Evolutionary conservation across 257 asterid species (phyloP).

Genomic region (Sherardia arvensis): DNA sequence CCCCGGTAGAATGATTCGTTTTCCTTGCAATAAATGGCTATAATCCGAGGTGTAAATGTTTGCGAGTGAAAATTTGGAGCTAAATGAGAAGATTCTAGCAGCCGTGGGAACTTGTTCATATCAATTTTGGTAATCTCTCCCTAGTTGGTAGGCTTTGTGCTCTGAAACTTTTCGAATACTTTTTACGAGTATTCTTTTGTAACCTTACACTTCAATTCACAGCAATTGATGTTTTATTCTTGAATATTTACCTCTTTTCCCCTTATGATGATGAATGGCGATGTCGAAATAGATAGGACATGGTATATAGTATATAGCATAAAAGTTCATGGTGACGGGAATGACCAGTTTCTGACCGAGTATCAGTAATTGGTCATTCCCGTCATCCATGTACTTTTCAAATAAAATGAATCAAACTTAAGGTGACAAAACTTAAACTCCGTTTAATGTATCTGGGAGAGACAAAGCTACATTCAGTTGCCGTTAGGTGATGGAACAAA

Average conservation of each 20-base stretch:
- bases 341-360: no score
- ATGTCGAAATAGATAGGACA: neutral
- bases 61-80: conserved; percentile 10
- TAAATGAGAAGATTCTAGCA: conserved; percentile 3
- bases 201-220: neutral
- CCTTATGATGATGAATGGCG: neutral
- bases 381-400: no score
- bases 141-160: conserved; percentile 6
- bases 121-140: conserved; percentile 9
- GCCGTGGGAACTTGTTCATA: conserved; percentile 3
- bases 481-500: conserved; percentile 7
- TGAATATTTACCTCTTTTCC: no score
- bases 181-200: neutral
- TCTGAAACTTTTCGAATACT: neutral
- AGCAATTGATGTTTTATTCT: neutral
- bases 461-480: neutral
- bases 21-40: neutral
- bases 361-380: no score
- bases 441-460: neutral
- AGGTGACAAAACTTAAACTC: no score
- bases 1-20: conserved; percentile 13
- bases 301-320: no score
- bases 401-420: no score
- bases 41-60: conserved; percentile 50
- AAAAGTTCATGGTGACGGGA: no score